Evolutionary conservation across 2,329 filamentous ascomycete genomes (phyloP), one percentile per base, ranked within the genome.

Genomic region (Aspergillus hortae): DNA sequence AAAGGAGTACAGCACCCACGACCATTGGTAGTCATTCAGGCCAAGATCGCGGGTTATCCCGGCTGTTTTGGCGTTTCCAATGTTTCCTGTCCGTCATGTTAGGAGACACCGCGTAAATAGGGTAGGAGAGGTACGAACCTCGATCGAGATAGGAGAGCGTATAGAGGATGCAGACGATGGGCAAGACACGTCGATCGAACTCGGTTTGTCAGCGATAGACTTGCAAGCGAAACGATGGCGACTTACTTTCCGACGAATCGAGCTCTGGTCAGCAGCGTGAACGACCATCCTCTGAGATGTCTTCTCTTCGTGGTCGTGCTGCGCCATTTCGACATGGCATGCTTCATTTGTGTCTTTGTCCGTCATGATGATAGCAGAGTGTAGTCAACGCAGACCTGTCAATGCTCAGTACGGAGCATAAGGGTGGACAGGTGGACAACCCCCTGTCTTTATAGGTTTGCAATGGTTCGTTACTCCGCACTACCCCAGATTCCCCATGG

Each of bases 21-120:
- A 53, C 59, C 60, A 65, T 40, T 65, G 57, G 1, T 49, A 45
- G 21, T 56, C 55, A 41, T 43, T 48, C 4, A 64, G 50, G 1
- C 54, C 35, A 6, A 66, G 55, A 47, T 61, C 60, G 1, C 45
- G 53, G 14, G 56, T 54, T 4, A 63, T 51, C 14, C 63, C 63
- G 1, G 59, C 62, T 1, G 60, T 56, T 38, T 66, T 63, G 15
- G 62, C 62, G 44, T 65, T 65, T 9, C 62, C 61, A 15, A 64
- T 63, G 47, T 59, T 55, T 35, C 57, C 56, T 60, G 48, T 27
- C 14, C 11, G 2, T 11, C 10, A 11, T 2, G 10, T 30, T 30
- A 30, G 9, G 7, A 11, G 27, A 4, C 27, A 10, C 27, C 6
- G 7, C 27, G 11, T 6, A 23, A 6, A 30, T 10, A 9, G 2